These are phyloP conservation scores for Hemisphaericaspora xylofermentans DNA, from an alignment of 1,139 yeast genomes.

Conservation along the genomic window DNA sequence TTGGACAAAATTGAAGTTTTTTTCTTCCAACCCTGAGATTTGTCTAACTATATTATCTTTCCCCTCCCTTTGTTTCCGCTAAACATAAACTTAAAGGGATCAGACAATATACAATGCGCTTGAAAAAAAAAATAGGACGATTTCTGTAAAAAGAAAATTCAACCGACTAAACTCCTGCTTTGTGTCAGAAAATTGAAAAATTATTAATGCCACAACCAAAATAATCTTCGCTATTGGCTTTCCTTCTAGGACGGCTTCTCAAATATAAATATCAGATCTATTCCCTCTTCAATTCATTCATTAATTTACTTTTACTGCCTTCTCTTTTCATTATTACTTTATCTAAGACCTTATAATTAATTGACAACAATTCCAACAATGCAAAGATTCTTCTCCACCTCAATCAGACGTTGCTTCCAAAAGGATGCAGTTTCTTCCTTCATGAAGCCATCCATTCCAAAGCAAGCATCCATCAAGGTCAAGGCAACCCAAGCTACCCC, in stretches of 20 bases:
- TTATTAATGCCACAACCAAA: too few relatives aligned
- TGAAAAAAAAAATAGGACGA: too few relatives aligned
- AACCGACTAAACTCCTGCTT: background rate
- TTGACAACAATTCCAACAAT: too few relatives aligned
- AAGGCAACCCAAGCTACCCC: conserved; percentile 8
- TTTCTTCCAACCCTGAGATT: background rate
- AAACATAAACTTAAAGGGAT: too few relatives aligned
- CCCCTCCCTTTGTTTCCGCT: background rate
- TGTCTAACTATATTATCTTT: background rate
- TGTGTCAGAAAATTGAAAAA: too few relatives aligned
- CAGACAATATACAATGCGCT: too few relatives aligned
- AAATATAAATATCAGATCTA: background rate
- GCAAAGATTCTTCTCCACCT: conserved; percentile 12
- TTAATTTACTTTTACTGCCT: too few relatives aligned
- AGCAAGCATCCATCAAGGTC: conserved; percentile 44
- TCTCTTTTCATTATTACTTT: too few relatives aligned
- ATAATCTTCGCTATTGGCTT: too few relatives aligned
- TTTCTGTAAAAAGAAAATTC: background rate
- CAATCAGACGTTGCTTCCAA: conserved; percentile 10
- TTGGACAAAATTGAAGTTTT: background rate
- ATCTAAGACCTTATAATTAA: too few relatives aligned
- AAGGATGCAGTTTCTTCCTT: conserved; percentile 7
- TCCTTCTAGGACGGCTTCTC: too few relatives aligned
- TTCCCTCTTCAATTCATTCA: too few relatives aligned
- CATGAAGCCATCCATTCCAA: conserved; percentile 59